phyloP scores from a whole-genome alignment of 208 protist genomes.

The Trypanosoma cruzi region DNA sequence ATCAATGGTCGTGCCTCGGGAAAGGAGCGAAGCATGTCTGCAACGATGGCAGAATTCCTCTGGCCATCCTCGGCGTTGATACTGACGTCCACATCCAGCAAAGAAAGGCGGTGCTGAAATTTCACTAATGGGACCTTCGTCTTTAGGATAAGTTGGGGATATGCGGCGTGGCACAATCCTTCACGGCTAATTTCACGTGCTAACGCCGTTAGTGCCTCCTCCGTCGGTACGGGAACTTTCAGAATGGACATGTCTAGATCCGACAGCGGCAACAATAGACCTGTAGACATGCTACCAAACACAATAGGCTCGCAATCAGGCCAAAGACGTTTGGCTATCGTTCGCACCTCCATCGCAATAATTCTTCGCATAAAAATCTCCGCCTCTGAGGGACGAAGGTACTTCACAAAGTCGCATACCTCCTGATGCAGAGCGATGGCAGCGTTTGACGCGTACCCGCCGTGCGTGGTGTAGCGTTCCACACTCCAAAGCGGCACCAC shows the following conservation, averaged over 20 bases:
- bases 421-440: constrained; percentile 87
- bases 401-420: constrained; percentile 81
- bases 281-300: constrained; percentile 89
- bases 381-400: constrained; percentile 69
- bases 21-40: constrained; percentile 59
- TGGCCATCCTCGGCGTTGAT: constrained; percentile 85
- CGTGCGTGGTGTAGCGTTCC: constrained; percentile 25
- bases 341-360: constrained; percentile 58
- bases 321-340: constrained; percentile 70
- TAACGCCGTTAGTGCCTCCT: constrained; percentile 70
- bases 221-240: constrained; percentile 40
- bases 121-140: constrained; percentile 95
- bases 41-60: constrained; percentile 75
- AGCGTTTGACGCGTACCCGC: constrained; percentile 55
- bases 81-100: constrained; percentile 91
- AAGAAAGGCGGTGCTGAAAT: constrained; percentile 71
- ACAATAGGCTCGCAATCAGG: constrained; percentile 71
- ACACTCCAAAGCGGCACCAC: constrained; percentile 39
- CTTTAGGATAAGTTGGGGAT: constrained; percentile 90
- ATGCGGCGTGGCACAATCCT: constrained; percentile 61
- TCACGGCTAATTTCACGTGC: constrained; percentile 61
- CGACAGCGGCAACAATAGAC: constrained; percentile 84
- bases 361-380: constrained; percentile 81
- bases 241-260: constrained; percentile 87
- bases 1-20: constrained; percentile 82